Percentiles rank a stretch among this genome's conserved stretches.
These are phyloP conservation scores for Mycena capillaripes DNA, from an alignment of 768 basidiomycete genomes.

Conservation along the genomic window DNA sequence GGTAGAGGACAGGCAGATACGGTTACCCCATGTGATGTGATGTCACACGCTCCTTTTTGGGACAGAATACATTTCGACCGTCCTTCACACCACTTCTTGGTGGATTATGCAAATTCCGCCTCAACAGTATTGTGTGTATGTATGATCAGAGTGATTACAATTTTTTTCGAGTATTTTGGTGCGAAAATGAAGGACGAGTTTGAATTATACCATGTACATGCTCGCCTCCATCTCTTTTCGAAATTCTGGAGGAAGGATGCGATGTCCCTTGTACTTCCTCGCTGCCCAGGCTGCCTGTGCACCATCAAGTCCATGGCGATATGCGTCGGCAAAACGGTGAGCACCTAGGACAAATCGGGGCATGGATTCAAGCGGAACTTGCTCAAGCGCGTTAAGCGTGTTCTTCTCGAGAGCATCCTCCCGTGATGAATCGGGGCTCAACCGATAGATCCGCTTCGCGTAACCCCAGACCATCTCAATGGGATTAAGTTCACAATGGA, in stretches of 20 bases:
- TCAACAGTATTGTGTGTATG: background rate
- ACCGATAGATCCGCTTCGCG: slow-evolving; percentile 32
- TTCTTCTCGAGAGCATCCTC: slow-evolving; percentile 44
- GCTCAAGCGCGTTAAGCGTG: slow-evolving; percentile 12
- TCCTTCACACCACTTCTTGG: background rate
- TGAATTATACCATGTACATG: background rate
- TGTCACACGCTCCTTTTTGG: slow-evolving; percentile 2
- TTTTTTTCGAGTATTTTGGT: background rate
- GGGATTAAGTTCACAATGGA: slow-evolving; percentile 45
- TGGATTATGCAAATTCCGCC: background rate
- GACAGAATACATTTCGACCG: background rate
- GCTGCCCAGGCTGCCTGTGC: background rate
- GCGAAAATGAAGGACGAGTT: background rate
- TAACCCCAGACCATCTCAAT: slow-evolving; percentile 47
- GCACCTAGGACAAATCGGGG: slow-evolving; percentile 14
- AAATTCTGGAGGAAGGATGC: background rate
- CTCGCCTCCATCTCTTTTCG: background rate
- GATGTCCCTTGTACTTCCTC: slow-evolving; percentile 22
- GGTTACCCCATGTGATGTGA: slow-evolving; percentile 12
- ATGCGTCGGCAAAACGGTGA: slow-evolving; percentile 17
- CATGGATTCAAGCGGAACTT: slow-evolving; percentile 21
- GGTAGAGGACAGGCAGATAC: slow-evolving; percentile 8
- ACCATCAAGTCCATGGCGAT: slow-evolving; percentile 17
- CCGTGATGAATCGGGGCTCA: slow-evolving; percentile 11
- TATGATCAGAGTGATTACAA: background rate